Evolutionary conservation across 1,284 basidiomycete genomes (phyloP), one percentile per base, ranked within the genome.

Genomic region (Fomes fomentarius): DNA sequence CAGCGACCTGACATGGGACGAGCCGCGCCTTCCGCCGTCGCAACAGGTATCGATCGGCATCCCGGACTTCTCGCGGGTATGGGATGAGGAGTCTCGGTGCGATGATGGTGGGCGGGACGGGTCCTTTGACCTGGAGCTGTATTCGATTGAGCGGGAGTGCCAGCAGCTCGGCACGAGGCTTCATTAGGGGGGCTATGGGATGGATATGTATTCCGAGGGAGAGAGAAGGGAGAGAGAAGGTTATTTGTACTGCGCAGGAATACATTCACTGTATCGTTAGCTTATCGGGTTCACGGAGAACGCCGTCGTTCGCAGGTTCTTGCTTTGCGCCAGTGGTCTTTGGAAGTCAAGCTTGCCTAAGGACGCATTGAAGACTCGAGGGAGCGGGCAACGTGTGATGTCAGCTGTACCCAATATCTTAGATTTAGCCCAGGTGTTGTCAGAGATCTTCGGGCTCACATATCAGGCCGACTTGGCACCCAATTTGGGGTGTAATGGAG

Each of bases 161-260:
- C 67, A 70, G 63, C 66, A 70, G 51, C 38, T 69, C 34, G 69
- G 67, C 9, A 63, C 67, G 28, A 63, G 63, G 54, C 30, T 69
- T 28, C 60, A 54, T 14, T 66, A 57, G 48, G n/a, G n/a, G n/a
- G n/a, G n/a, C n/a, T n/a, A n/a, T n/a, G n/a, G 28, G 12, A 38
- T n/a, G 46, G 34, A 15, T 22, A 25, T 22, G 47, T 31, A 15
- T 33, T 22, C 28, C 19, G 19, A 25, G 9, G 35, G 15, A 39
- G 30, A 30, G 17, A 9, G 12, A 17, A 9, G 40, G 26, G 26
- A 25, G 12, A 46, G 53, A 54, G 46, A 34, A 54, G 34, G 52
- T 58, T 54, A 51, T 48, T 49, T 54, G 45, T 44, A 50, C 45
- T 38, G 37, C 21, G 33, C 25, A 14, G 42, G 28, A 51, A 33